Percentiles rank a stretch among this genome's conserved stretches.
Evolutionary conservation across 495 filamentous ascomycete species (phyloP).

Genomic region (Podospora sp.): DNA sequence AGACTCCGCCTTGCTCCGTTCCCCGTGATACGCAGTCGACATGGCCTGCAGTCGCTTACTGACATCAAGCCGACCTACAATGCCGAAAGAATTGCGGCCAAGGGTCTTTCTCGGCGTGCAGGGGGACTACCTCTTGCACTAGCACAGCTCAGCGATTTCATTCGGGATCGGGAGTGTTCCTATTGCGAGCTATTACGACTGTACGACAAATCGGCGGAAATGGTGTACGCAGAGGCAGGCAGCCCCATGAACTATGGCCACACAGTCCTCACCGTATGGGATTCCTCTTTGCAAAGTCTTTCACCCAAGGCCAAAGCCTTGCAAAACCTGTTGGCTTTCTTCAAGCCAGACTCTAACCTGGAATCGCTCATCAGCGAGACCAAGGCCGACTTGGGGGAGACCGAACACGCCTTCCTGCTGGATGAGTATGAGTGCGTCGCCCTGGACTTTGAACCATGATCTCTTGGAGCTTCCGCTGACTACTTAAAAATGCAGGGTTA

Average conservation of each 20-base stretch:
- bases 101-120: constrained; percentile 1
- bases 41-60: not conserved
- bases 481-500: not conserved
- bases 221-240: constrained; percentile 9
- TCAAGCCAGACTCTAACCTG: constrained; percentile 12
- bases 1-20: not conserved
- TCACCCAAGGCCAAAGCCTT: not conserved
- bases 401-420: not conserved
- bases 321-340: constrained; percentile 17
- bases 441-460: too few species aligned
- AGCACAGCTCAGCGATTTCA: constrained; percentile 22
- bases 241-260: constrained; percentile 16
- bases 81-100: not conserved
- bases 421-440: constrained; percentile 16
- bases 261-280: constrained; percentile 6
- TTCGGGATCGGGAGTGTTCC: constrained; percentile 18
- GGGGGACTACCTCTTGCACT: constrained; percentile 17
- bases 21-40: not conserved
- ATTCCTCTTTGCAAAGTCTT: not conserved
- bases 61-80: not conserved
- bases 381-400: not conserved
- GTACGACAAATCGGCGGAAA: constrained; percentile 21
- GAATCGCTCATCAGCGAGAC: constrained; percentile 15
- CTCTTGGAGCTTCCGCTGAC: too few species aligned
- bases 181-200: constrained; percentile 5